A percentile compares a stretch with the other conserved stretches of the same genome.
Evolutionary conservation across 768 basidiomycete species (phyloP).

Genomic region (Cystofilobasidium ferigula): DNA sequence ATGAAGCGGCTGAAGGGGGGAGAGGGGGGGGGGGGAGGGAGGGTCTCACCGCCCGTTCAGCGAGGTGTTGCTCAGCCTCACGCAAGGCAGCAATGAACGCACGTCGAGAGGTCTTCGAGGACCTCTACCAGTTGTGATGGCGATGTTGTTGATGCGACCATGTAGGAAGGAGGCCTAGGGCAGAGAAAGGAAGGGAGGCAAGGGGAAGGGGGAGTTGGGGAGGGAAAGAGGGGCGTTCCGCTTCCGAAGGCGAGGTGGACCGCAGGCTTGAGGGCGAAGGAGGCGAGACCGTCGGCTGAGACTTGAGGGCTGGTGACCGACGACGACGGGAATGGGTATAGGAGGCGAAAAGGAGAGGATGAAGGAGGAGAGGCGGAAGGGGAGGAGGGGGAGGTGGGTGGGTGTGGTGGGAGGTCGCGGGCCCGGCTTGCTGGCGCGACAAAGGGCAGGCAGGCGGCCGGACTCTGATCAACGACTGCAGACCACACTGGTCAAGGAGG

Average conservation of each 20-base stretch:
- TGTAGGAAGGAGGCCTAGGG: neutral
- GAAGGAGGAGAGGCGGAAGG: too few species aligned
- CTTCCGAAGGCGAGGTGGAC: neutral
- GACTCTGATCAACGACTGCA: too few species aligned
- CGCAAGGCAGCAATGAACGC: constrained; percentile 27
- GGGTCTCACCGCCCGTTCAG: neutral
- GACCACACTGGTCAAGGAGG: too few species aligned
- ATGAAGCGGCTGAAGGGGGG: constrained; percentile 66
- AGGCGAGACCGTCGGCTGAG: too few species aligned
- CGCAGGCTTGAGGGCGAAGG: too few species aligned
- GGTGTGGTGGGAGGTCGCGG: too few species aligned
- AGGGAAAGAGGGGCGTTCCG: neutral
- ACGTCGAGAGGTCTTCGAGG: constrained; percentile 84
- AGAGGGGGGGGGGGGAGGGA: constrained; percentile 32
- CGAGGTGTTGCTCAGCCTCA: constrained; percentile 8
- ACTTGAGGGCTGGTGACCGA: too few species aligned
- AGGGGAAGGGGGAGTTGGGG: neutral
- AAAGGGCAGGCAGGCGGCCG: too few species aligned
- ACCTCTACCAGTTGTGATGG: constrained; percentile 56
- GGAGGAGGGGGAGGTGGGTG: too few species aligned
- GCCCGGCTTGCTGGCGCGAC: too few species aligned
- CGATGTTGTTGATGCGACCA: neutral
- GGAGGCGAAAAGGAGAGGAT: too few species aligned
- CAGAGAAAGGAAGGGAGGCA: neutral
- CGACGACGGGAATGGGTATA: too few species aligned